Base-by-base conservation (phyloP, 176 grass and related monocot species). In the Oryza coarctata region DNA sequence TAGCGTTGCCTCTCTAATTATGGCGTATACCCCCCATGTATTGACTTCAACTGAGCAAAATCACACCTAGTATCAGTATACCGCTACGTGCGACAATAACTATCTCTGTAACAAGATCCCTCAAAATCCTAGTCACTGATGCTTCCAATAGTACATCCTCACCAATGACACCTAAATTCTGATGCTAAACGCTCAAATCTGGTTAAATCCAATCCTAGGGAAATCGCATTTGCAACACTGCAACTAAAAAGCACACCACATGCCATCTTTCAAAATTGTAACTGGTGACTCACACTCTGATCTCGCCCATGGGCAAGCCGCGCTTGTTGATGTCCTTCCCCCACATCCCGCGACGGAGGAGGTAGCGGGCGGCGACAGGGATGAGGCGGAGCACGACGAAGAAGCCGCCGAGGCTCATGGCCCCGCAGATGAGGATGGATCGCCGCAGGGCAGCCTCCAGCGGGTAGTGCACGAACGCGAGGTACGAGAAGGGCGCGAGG, bases 251-350 rank as follows among this genome's bases (percentile, higher is more conserved):
- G 2, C 11, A 44, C n/a, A 55, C 23, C 12, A 10, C 27, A 30
- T 52, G 34, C 13, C 15, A 70, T 0, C 10, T 75, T 9, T 15
- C 13, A 0, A 40, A 81, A 72, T 11, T 39, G 32, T 39, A 39
- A 60, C 0, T 23, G 55, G n/a, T 68, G 55, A 89, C 94, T 90
- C 60, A 99, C 96, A 99, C 96, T 92, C 84, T 90, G 70, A 99
- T 91, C 69, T 86, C 35, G 63, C 96, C 96, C 79, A 84, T 68
- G 41, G 91, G 93, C 76, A 92, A 88, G 38, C 96, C 96, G 71
- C 65, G 93, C 89, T 99, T 99, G 84, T 99, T 99, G 79, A 99
- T 99, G 82, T 99, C 96, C 64, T 88, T 95, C 35, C 96, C 96
- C 73, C 91, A 99, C 86, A 99, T 83, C 29, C 87, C 84, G 73